Evolutionary conservation across 2,329 filamentous ascomycete species (phyloP).

Genomic region (Dactylellina drechsleri): DNA sequence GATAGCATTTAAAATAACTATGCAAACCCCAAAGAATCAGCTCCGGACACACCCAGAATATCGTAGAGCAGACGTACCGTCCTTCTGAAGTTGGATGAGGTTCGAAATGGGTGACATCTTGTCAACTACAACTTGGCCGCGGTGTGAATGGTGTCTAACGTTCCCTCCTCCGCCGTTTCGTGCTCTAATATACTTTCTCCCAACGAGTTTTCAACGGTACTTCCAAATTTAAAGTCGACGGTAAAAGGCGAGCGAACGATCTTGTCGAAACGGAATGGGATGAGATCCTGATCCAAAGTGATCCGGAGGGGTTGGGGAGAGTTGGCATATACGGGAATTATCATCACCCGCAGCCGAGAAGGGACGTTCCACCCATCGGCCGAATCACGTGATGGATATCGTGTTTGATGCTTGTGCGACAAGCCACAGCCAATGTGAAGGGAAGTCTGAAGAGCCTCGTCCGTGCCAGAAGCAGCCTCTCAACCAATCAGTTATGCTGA

Average conservation of each 20-base stretch:
- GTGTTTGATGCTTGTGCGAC: conserved; percentile 33
- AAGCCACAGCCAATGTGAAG: conserved; percentile 7
- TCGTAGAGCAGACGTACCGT: conserved; percentile 7
- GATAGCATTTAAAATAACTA: conserved; percentile 39
- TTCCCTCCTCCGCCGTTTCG: conserved; percentile 16
- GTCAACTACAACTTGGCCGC: conserved; percentile 13
- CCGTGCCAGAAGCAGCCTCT: too few species aligned
- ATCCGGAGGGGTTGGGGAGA: conserved; percentile 42
- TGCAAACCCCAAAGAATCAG: not conserved
- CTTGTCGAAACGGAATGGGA: conserved; percentile 5
- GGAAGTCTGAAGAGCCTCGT: not conserved
- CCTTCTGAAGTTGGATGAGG: conserved; percentile 50
- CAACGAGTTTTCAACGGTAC: not conserved
- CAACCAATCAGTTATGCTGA: not conserved
- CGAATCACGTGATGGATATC: conserved; percentile 17
- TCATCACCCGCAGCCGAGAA: conserved; percentile 52
- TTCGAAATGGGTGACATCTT: conserved; percentile 37
- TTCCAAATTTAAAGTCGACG: not conserved
- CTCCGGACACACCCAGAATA: not conserved
- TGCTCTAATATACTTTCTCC: conserved; percentile 1
- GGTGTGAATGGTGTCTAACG: conserved; percentile 7
- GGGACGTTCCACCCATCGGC: conserved; percentile 50
- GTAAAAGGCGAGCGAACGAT: conserved; percentile 17
- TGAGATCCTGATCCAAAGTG: conserved; percentile 19
- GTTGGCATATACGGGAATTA: conserved; percentile 50